phyloP scores from a whole-genome alignment of 257 asterid genomes.

The Forsythia viridissima region DNA sequence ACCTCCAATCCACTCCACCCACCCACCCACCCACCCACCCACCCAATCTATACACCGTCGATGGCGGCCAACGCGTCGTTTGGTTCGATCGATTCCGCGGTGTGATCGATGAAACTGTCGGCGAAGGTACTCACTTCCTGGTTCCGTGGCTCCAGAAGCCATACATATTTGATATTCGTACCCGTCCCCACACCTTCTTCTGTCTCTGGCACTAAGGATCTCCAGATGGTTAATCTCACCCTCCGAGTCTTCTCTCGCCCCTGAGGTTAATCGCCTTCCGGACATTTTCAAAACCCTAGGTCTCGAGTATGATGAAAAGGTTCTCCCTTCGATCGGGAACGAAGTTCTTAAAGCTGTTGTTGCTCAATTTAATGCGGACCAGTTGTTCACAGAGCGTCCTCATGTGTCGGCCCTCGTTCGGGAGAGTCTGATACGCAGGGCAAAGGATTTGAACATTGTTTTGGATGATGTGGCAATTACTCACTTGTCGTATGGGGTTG shows the following conservation, averaged over 20 bases:
- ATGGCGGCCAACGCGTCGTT: too few relatives aligned
- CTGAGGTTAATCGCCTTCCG: slow-evolving; percentile 66
- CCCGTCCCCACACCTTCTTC: too few relatives aligned
- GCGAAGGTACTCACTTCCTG: too few relatives aligned
- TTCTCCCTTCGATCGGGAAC: slow-evolving; percentile 89
- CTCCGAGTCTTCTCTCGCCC: slow-evolving; percentile 12
- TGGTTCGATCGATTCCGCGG: too few relatives aligned
- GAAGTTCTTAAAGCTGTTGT: slow-evolving; percentile 90
- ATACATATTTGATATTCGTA: too few relatives aligned
- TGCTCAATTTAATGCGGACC: slow-evolving; percentile 95
- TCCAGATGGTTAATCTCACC: too few relatives aligned
- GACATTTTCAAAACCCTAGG: slow-evolving; percentile 82
- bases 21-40: too few relatives aligned
- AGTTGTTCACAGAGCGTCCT: slow-evolving; percentile 86
- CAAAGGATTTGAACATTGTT: slow-evolving; percentile 81
- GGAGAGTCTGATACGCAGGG: slow-evolving; percentile 77
- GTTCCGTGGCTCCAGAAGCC: too few relatives aligned
- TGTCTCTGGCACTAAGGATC: too few relatives aligned
- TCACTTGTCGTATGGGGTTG: slow-evolving; percentile 85
- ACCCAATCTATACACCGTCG: too few relatives aligned
- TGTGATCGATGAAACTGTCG: too few relatives aligned
- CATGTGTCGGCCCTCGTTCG: slow-evolving; percentile 92
- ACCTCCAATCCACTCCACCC: too few relatives aligned
- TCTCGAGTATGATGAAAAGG: slow-evolving; percentile 86
- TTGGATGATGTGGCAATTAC: slow-evolving; percentile 94